Base-by-base conservation (phyloP, 1,139 yeast species). In the Blastobotrys illinoisensis region DNA sequence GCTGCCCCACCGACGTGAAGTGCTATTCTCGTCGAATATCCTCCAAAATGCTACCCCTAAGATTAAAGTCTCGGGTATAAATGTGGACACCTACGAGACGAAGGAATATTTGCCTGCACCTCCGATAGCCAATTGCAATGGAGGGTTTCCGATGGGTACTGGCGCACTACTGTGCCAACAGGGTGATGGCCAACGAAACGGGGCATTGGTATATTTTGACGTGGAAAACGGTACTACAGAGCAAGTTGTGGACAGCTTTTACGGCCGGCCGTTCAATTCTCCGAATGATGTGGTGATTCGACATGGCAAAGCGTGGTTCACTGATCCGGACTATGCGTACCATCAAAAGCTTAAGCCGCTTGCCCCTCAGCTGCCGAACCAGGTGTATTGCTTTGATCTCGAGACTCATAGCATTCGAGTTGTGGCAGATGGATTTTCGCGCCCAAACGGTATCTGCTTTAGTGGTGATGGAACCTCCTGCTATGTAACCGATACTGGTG, bases 361-460 rank as follows among this genome's bases (percentile, higher is more conserved):
- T 6, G 16, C 16, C 7, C 21, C 50, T 2, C 23, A 32, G n/a
- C 19, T 49, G 11, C 69, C 69, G 2, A 61, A 61, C 52, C 67
- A 64, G 48, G 68, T 66, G 5, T 66, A 65, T 51, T 58, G 62
- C 44, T 64, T 55, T 50, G 54, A 64, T 36, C 69, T 68, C 4
- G 45, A 50, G 11, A 57, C 59, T 2, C 61, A 62, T 5, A 48
- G 48, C 16, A 50, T 66, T 26, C 59, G 67, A 18, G 66, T 58
- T 3, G 69, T 66, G 2, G 67, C 66, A 0, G 67, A 66, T 52
- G 67, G 63, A 3, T 48, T 62, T 16, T 48, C 24, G 20, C 58
- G 56, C 52, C 68, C 68, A 5, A 66, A 65, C 51, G 69, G 69
- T 5, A 64, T 66, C 36, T 61, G 64, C 19, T 66, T 66, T 49